phyloP scores from a whole-genome alignment of 192 early-diverging fungal genomes.

The Podila epicladia region DNA sequence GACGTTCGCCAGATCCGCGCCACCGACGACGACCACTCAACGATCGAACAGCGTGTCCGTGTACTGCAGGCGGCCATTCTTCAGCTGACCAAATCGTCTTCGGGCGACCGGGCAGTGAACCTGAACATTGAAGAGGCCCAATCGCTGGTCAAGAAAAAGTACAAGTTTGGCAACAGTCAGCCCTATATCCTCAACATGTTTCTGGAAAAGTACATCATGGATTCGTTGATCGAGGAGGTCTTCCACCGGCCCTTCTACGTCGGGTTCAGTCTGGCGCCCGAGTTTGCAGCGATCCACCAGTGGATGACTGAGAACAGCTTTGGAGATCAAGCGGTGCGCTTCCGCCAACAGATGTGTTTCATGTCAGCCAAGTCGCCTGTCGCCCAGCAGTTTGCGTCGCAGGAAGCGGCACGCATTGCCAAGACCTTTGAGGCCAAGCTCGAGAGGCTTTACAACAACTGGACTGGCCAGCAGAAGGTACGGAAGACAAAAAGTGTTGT shows the following conservation, averaged over 20 bases:
- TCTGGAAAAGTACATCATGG: constrained; percentile 63
- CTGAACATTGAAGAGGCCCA: constrained; percentile 39
- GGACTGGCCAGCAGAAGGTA: constrained; percentile 48
- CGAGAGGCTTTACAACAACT: constrained; percentile 43
- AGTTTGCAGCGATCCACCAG: constrained; percentile 32
- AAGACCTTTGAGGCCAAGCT: constrained; percentile 37
- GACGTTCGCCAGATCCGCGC: constrained; percentile 57
- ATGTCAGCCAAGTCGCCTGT: constrained; percentile 43
- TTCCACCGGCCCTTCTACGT: constrained; percentile 55
- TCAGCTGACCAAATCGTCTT: constrained; percentile 44
- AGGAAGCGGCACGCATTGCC: constrained; percentile 26
- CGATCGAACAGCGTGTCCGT: constrained; percentile 48
- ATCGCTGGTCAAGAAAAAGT: constrained; percentile 42
- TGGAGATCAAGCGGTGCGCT: constrained; percentile 41
- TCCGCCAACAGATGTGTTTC: constrained; percentile 54
- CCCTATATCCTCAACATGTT: constrained; percentile 57
- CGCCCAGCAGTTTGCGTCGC: constrained; percentile 17
- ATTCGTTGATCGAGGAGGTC: constrained; percentile 55
- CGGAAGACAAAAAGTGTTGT: not conserved
- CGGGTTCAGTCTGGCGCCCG: constrained; percentile 31
- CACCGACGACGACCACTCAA: constrained; percentile 54
- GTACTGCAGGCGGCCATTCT: constrained; percentile 47
- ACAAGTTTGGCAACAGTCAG: constrained; percentile 46
- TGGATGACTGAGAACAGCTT: constrained; percentile 53
- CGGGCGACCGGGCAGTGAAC: constrained; percentile 47